Evolutionary conservation across 441 rosid genomes (phyloP).

Genomic region (Arabidopsis hybrid): DNA sequence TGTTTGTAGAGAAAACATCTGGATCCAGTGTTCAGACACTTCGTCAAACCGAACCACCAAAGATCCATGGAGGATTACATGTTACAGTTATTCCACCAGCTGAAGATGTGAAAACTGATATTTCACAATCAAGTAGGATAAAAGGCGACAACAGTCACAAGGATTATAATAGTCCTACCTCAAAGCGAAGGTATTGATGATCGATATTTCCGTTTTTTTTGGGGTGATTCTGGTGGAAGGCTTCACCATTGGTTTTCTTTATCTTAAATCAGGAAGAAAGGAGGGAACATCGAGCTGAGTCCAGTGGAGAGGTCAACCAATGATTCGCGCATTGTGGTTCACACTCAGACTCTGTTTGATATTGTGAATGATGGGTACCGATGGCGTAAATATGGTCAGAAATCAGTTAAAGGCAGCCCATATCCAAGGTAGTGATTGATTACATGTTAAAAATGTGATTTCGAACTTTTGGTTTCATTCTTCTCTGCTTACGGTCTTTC

Average conservation of each 20-base stretch:
- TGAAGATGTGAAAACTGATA: conserved; percentile 53
- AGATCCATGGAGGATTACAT: conserved; percentile 45
- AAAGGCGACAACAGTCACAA: conserved; percentile 50
- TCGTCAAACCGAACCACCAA: conserved; percentile 45
- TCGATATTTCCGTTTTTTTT: conserved; percentile 9
- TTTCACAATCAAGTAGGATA: conserved; percentile 56
- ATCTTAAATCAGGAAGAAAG: conserved; percentile 62
- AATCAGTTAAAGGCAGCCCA: conserved; percentile 92
- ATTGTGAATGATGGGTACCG: conserved; percentile 93
- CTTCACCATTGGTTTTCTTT: conserved; percentile 14
- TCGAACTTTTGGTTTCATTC: neutral
- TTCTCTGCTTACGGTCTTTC: neutral
- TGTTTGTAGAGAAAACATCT: conserved; percentile 54
- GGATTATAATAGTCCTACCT: conserved; percentile 53
- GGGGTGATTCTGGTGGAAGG: conserved; percentile 12
- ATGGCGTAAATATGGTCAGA: conserved; percentile 99
- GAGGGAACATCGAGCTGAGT: conserved; percentile 48
- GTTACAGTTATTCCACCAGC: conserved; percentile 47
- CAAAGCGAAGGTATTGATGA: conserved; percentile 70
- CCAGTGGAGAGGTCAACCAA: conserved; percentile 55
- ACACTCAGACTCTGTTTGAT: conserved; percentile 77
- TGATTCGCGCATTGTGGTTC: conserved; percentile 69
- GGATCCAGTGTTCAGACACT: conserved; percentile 53
- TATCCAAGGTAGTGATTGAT: conserved; percentile 73
- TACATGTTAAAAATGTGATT: neutral